Evolutionary conservation across 257 asterid genomes (phyloP).

Genomic region (Jasminum sambac): DNA sequence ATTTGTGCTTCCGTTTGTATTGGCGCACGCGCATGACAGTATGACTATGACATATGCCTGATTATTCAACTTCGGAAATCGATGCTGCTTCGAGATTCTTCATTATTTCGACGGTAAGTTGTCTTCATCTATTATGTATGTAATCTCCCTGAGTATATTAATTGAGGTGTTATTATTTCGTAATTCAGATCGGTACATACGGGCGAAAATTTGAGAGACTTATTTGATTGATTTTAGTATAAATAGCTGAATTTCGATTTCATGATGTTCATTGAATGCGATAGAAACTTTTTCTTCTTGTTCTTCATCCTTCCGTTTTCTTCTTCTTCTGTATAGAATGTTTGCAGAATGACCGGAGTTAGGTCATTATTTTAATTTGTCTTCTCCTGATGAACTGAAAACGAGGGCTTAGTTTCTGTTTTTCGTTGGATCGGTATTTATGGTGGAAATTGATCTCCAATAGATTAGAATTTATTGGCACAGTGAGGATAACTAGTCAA

Average conservation of each 20-base stretch:
- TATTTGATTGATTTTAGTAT: background rate
- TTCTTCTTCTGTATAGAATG: too few relatives aligned
- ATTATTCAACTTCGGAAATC: slow-evolving; percentile 6
- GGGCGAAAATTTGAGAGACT: background rate
- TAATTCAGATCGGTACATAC: background rate
- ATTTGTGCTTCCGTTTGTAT: background rate
- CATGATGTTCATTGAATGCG: slow-evolving; percentile 4
- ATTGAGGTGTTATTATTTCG: slow-evolving; percentile 16
- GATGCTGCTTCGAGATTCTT: slow-evolving; percentile 21
- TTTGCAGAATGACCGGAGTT: too few relatives aligned
- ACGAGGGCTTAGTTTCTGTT: background rate
- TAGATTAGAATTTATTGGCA: background rate
- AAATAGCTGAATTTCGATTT: slow-evolving; percentile 11
- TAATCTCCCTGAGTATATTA: background rate
- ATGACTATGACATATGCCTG: slow-evolving; percentile 6
- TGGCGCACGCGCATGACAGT: background rate
- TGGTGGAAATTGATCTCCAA: background rate
- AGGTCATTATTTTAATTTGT: too few relatives aligned
- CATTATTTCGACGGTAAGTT: slow-evolving; percentile 24
- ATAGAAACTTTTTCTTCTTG: background rate
- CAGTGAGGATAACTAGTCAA: background rate
- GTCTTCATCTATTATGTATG: background rate
- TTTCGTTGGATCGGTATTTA: background rate
- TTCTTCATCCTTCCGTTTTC: too few relatives aligned
- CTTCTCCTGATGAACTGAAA: background rate